Base-by-base conservation (phyloP, 257 asterid genomes). In the Solanum clarkiae region DNA sequence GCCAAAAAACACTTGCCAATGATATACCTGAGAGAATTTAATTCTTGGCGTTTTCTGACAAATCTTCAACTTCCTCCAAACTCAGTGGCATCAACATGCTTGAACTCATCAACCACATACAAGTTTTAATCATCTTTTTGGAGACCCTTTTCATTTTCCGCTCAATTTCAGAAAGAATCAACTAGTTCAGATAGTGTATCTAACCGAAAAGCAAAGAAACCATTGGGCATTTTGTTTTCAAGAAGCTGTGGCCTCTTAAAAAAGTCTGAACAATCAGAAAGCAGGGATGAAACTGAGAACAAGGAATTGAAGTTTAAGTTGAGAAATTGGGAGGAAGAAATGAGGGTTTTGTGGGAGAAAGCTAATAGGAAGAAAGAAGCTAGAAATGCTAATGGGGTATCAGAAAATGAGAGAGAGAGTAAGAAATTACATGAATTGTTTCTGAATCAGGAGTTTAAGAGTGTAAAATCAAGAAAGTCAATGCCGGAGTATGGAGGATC, bases 141-240 rank as follows among this genome's bases (percentile, higher is more conserved):
- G 69, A 89, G 92, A 74, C 89, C 90, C 82, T 89, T 90, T 80
- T 92, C 93, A 0, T n/a, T 87, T 71, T 86, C 87, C 17, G 49
- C 92, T 85, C 90, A 74, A 10, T 84, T 84, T 81, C 62, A 79
- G 13, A 24, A 29, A 29, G 32, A 29, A 29, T 29, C 32, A 29
- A 29, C 3, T 29, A 2, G 32, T 29, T 18, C 84, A 29, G 32
- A 29, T 29, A 29, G 32, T 2, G 32, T 29, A 29, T 29, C 32
- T 2, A 29, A 29, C 32, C 3, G 3, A 29, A 29, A 29, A 14
- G 80, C 70, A 51, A 87, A 84, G 42, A 70, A 20, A 70, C 88
- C 91, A 29, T 81, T 92, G 88, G 87, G 90, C 81, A 85, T 84
- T 84, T 89, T 85, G 88, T 94, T 90, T 29, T 92, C 90, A 90